phyloP scores from a whole-genome alignment of 1,284 basidiomycete genomes.

The Schizopora paradoxa region DNA sequence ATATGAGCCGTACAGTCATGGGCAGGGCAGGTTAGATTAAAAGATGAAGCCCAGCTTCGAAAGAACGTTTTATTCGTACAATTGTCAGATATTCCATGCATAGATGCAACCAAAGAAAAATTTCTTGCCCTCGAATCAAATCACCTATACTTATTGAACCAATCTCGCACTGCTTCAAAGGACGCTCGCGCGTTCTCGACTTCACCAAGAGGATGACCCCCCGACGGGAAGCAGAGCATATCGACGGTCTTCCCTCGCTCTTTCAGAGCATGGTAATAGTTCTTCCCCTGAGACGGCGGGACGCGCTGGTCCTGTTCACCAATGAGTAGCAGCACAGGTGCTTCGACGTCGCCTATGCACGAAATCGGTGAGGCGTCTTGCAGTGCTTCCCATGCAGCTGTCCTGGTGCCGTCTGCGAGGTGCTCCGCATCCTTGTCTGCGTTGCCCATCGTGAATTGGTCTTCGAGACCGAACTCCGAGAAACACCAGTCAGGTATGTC shows the following conservation, averaged over 20 bases:
- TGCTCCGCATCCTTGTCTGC: too few species aligned
- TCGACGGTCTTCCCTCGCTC: slow-evolving; percentile 43
- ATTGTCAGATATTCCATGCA: too few species aligned
- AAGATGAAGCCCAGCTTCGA: too few species aligned
- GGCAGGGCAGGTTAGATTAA: too few species aligned
- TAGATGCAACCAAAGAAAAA: too few species aligned
- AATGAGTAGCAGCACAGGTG: slow-evolving; percentile 54
- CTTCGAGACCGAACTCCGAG: slow-evolving; percentile 49
- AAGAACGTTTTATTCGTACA: too few species aligned
- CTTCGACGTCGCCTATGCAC: slow-evolving; percentile 44
- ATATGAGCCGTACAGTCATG: too few species aligned
- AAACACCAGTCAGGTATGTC: slow-evolving; percentile 76
- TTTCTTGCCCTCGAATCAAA: too few species aligned
- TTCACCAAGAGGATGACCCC: slow-evolving; percentile 58
- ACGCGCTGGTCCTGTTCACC: slow-evolving; percentile 62
- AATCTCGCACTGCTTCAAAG: slow-evolving; percentile 47
- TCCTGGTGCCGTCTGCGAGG: too few species aligned
- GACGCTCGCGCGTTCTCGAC: slow-evolving; percentile 50
- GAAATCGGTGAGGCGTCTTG: slow-evolving; percentile 50
- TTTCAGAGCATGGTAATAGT: slow-evolving; percentile 61
- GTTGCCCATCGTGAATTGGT: slow-evolving; percentile 35
- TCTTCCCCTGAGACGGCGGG: slow-evolving; percentile 55
- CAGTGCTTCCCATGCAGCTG: background rate
- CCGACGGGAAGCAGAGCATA: slow-evolving; percentile 58
- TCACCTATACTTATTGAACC: slow-evolving; percentile 36